These are phyloP conservation scores for Trichoderma sp. DNA, from an alignment of 2,329 filamentous ascomycete species.

Conservation along the genomic window DNA sequence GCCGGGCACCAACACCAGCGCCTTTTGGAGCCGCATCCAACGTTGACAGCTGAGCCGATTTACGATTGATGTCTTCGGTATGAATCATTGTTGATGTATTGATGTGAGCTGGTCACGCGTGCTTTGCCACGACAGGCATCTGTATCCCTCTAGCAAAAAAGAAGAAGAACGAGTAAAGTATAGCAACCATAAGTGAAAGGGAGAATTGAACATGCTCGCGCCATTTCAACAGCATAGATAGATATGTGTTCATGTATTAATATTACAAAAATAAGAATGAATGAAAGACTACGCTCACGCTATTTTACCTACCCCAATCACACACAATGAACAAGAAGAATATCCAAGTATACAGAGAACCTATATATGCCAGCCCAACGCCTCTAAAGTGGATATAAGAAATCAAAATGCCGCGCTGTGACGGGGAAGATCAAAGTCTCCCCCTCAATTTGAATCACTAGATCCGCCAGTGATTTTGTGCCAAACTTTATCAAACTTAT, in stretches of 20 bases:
- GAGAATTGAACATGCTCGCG: background rate
- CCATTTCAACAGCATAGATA: background rate
- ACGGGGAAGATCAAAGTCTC: too few species aligned
- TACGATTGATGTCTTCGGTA: background rate
- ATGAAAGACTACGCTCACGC: background rate
- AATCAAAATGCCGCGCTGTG: background rate
- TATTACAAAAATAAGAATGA: too few species aligned
- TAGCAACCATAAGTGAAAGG: background rate
- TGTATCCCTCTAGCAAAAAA: too few species aligned
- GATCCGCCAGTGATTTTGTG: constrained; percentile 42
- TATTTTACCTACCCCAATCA: background rate
- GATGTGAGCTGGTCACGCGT: background rate
- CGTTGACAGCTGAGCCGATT: background rate
- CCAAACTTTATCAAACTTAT: constrained; percentile 50
- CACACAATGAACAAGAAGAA: background rate
- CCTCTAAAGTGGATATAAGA: background rate
- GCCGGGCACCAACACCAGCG: background rate
- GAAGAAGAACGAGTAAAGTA: background rate
- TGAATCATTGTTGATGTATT: too few species aligned
- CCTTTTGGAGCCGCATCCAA: background rate
- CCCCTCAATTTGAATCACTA: background rate
- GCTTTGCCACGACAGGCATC: background rate
- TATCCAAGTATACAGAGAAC: background rate
- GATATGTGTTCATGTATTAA: too few species aligned
- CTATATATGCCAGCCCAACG: constrained; percentile 1